Base-by-base conservation (phyloP, 2,329 filamentous ascomycete genomes). In the Penicillium sp. region DNA sequence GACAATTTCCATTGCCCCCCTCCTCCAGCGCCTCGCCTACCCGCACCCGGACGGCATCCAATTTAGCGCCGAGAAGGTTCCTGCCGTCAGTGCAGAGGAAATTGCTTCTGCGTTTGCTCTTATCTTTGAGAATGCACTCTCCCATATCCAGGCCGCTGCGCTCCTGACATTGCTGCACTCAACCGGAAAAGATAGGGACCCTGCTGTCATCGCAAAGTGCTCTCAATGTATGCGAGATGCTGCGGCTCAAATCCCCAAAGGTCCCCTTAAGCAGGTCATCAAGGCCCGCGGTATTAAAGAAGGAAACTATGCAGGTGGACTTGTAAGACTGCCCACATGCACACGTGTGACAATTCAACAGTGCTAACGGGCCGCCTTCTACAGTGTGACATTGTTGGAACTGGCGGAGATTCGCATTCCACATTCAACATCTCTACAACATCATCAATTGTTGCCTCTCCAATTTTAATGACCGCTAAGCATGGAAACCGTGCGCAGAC, bases 341-440 rank as follows among this genome's bases (percentile, higher is more conserved):
- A 44, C 8, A 9, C 14, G 9, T n/a, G 8, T 31, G 38, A 8
- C 8, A 21, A 10, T n/a, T 8, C 8, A 27, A 2, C 31, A 31
- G 43, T 50, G 32, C 43, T 52, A 39, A 54, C 34, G 6, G 3
- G 16, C 40, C 10, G 5, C 22, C 7, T n/a, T 43, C 11, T 47
- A 18, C n/a, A 86, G 83, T 87, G 92, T 72, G 94, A 99, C 74
- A 97, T 99, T 71, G 94, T 99, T 55, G 94, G 94, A 64, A 99
- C 94, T 7, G 94, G 94, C 62, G 94, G 94, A 69, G 94, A 99
- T 78, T 88, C 89, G 18, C 92, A 97, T 81, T 91, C 96, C 74
- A 99, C 94, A 32, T 99, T 96, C 85, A 99, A 99, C 75, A 93
- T 99, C 71, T 94, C 89, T 65, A 99, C 94, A 4, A 96, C 94